These are phyloP conservation scores for Aspergillus arachidicola DNA, from an alignment of 2,329 filamentous ascomycete species.

Conservation along the genomic window DNA sequence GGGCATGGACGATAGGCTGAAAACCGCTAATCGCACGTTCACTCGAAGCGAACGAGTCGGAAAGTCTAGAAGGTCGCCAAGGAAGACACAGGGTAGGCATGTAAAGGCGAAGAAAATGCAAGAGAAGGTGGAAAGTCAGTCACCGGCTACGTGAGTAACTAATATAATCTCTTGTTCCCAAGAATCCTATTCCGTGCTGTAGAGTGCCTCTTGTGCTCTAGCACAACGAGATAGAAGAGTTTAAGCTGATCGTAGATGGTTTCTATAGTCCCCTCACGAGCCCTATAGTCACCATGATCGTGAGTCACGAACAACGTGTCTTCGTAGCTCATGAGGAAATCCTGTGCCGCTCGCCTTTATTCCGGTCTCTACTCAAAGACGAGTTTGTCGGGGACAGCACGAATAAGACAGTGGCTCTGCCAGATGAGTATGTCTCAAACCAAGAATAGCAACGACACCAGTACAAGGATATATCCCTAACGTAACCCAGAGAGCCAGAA, in stretches of 20 bases:
- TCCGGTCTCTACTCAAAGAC: constrained; percentile 70
- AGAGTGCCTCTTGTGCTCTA: not conserved
- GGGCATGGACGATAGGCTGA: constrained; percentile 40
- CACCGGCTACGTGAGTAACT: constrained; percentile 50
- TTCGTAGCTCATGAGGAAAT: constrained; percentile 97
- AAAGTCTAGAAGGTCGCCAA: constrained; percentile 78
- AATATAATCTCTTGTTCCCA: not conserved
- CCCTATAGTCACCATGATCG: constrained; percentile 83
- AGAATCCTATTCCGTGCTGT: not conserved
- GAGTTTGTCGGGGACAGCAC: constrained; percentile 70
- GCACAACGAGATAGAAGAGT: not conserved
- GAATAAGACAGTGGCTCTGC: constrained; percentile 77
- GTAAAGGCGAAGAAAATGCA: constrained; percentile 86
- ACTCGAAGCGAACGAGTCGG: constrained; percentile 81
- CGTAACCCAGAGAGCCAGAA: constrained; percentile 72
- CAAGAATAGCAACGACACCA: not conserved
- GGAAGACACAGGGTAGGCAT: constrained; percentile 76
- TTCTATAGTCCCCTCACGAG: constrained; percentile 54
- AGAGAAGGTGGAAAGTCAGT: constrained; percentile 68
- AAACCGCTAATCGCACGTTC: constrained; percentile 94
- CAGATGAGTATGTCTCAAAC: constrained; percentile 56
- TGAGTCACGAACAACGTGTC: constrained; percentile 81
- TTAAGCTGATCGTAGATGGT: constrained; percentile 19
- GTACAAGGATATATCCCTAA: not conserved
- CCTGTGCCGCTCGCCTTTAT: constrained; percentile 81